A percentile compares a stretch with the other conserved stretches of the same genome.
phyloP scores from a whole-genome alignment of 768 basidiomycete species.

The Paxillus ammoniavirescens region DNA sequence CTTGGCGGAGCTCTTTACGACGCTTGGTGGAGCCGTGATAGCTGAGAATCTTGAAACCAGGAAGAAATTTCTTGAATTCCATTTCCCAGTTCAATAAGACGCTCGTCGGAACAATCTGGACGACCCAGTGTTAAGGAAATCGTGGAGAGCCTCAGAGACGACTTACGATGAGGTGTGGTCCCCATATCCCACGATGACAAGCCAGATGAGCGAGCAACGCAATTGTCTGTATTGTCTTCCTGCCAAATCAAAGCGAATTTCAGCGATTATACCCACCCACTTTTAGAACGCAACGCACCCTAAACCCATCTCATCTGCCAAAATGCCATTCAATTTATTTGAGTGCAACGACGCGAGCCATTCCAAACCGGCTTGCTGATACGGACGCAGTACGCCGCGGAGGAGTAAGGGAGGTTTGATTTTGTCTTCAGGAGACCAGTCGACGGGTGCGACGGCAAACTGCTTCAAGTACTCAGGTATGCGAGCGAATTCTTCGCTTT shows the following conservation, averaged over 20 bases:
- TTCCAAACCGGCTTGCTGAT: constrained; percentile 90
- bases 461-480: constrained; percentile 59
- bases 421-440: constrained; percentile 59
- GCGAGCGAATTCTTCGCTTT: constrained; percentile 33
- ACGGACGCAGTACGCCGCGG: constrained; percentile 86
- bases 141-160: neutral
- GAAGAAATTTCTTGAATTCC: constrained; percentile 96
- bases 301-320: constrained; percentile 94
- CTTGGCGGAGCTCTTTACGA: constrained; percentile 84
- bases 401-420: constrained; percentile 71
- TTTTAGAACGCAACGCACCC: constrained; percentile 54
- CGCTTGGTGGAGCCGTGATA: constrained; percentile 91
- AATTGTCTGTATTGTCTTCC: constrained; percentile 97
- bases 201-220: constrained; percentile 90
- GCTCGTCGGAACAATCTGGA: constrained; percentile 83
- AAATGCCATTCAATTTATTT: constrained; percentile 78
- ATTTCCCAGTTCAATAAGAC: constrained; percentile 95
- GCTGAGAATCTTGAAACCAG: constrained; percentile 80
- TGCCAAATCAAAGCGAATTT: constrained; percentile 30
- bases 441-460: constrained; percentile 69
- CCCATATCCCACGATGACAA: constrained; percentile 88
- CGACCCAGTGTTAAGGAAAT: neutral
- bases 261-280: neutral
- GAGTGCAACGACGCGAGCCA: constrained; percentile 89
- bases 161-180: constrained; percentile 82